Percentiles rank a stretch among this genome's conserved stretches.
Evolutionary conservation across 2,329 filamentous ascomycete species (phyloP).

Genomic region (Apiospora kogelbergensis): DNA sequence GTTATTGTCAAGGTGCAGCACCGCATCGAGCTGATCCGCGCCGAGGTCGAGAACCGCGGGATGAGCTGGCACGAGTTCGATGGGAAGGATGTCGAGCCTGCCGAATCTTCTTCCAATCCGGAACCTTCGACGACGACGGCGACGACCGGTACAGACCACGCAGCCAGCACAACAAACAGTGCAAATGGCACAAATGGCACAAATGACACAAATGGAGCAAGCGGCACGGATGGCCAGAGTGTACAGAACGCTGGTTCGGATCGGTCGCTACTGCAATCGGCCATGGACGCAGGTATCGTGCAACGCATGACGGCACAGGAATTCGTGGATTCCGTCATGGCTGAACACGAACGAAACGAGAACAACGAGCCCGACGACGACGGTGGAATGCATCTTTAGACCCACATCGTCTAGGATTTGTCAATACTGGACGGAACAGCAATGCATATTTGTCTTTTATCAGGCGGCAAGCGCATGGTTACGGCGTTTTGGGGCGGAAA

Average conservation of each 20-base stretch:
- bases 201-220: neutral
- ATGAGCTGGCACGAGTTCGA: constrained; percentile 58
- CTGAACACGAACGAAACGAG: neutral
- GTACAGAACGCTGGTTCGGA: neutral
- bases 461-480: neutral
- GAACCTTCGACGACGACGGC: neutral
- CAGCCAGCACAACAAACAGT: neutral
- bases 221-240: neutral
- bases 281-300: constrained; percentile 47
- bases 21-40: constrained; percentile 62
- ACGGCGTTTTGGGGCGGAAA: neutral
- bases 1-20: constrained; percentile 69
- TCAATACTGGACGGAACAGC: neutral
- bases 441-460: neutral
- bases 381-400: neutral
- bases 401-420: neutral
- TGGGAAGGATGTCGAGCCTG: constrained; percentile 29
- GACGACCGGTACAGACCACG: neutral
- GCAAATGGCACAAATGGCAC: neutral
- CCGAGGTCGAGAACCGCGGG: constrained; percentile 62
- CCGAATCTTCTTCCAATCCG: neutral
- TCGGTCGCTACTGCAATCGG: neutral
- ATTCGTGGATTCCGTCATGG: neutral
- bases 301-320: constrained; percentile 28
- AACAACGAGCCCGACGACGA: neutral